Base-by-base conservation (phyloP, 768 basidiomycete genomes). In the Cubamyces lactineus region DNA sequence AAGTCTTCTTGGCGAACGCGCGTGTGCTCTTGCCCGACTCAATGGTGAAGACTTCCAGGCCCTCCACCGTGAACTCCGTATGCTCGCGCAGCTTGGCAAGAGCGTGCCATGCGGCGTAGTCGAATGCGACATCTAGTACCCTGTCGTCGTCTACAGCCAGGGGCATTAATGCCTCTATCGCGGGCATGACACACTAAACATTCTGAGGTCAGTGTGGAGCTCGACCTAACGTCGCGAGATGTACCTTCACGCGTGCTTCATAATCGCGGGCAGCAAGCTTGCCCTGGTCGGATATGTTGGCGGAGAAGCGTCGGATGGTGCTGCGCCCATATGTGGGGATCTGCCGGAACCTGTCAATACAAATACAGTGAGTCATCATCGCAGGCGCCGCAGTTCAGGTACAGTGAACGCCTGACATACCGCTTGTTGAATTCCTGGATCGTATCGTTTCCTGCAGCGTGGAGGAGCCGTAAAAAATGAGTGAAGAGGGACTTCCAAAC, bases 401-500 rank as follows among this genome's bases (percentile, higher is more conserved):
- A n/a, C n/a, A n/a, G n/a, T n/a, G n/a, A n/a, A n/a, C n/a, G 19
- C 13, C 19, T 3, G 17, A 45, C 42, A 1, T 24, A 68, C 68
- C 63, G 61, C 24, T 52, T 12, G 54, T 70, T 67, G n/a, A 69
- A 50, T 12, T 57, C 56, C 16, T 62, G 57, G 12, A 58, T 39
- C 11, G 4, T 28, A 7, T 56, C 60, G 4, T n/a, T 49, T 0
- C 57, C 65, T 5, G 11, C 34, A 5, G 62, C 63, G n/a, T 59
- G 24, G 0, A 74, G 59, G 15, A 74, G 62, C 0, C 67, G 62
- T 1, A 75, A 56, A 15, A 75, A 57, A 41, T 76, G 75, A 0
- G 54, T 63, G 26, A 73, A 65, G 34, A 70, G 1, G 21, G 50
- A 28, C 48, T 77, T 77, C 73, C 74, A 77, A 0, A 71, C 69